Evolutionary conservation across 176 grass and related monocot genomes (phyloP), one percentile per base, ranked within the genome.

Genomic region (Alloteropsis semialata): DNA sequence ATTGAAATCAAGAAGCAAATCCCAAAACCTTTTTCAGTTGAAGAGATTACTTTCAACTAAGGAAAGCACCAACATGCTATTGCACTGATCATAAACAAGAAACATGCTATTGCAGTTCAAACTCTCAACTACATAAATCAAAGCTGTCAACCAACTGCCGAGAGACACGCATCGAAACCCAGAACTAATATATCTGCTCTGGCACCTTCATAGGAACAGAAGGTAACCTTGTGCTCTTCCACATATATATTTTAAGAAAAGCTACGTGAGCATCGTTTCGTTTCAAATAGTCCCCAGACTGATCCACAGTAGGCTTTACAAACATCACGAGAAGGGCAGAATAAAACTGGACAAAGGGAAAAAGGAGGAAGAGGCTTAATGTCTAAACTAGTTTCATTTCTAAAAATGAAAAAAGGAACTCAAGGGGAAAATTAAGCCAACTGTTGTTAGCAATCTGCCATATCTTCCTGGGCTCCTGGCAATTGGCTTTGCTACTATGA

Each of bases 401-500:
- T 54, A 37, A 39, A 76, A 24, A 65, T 11, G 10, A 65, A 15
- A 22, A 53, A 7, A 73, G 3, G 3, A 37, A 1, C 3, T 44
- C 5, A n/a, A 65, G 32, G 14, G 42, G 22, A 4, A 69, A 49
- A 79, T 27, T 14, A 64, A 8, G 57, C 10, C 33, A 37, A 33
- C 30, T n/a, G 5, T 32, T 75, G 49, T 37, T 66, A 75, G 54
- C 33, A 56, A 57, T 75, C 50, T 75, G 48, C 48, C 50, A 17
- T 55, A 38, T 32, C 41, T 25, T n/a, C n/a, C n/a, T n/a, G n/a
- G n/a, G n/a, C 36, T 6, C 32, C 53, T 41, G 10, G 37, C 37
- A 64, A 64, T 72, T 79, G n/a, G 30, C 75, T 51, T 78, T 80
- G 44, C 63, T 76, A 51, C 57, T 56, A 22, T 54, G 54, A 54